These are phyloP conservation scores for Metschnikowia continentalis DNA, from an alignment of 805 yeast species.

Conservation along the genomic window DNA sequence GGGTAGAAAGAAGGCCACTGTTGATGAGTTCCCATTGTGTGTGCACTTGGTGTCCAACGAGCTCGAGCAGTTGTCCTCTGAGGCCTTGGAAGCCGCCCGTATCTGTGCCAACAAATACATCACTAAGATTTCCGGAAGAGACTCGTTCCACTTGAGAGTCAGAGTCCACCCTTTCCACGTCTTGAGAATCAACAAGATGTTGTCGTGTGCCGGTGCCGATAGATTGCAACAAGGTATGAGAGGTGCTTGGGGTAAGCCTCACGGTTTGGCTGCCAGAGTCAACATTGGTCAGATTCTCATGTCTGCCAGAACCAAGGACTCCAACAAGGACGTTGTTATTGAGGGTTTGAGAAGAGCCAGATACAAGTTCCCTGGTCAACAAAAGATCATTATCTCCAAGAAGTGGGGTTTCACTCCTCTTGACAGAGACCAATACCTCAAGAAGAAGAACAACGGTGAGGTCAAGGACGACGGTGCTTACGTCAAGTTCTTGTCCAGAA, in stretches of 20 bases:
- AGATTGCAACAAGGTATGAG: conserved; percentile 99
- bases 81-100: conserved; percentile 99
- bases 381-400: conserved; percentile 97
- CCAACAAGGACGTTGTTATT: conserved; percentile 93
- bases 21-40: conserved; percentile 99
- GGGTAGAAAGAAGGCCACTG: conserved; percentile 99
- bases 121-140: conserved; percentile 97
- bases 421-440: conserved; percentile 94
- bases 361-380: conserved; percentile 99
- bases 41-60: conserved; percentile 99
- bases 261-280: conserved; percentile 99
- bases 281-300: conserved; percentile 96
- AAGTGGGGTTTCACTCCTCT: conserved; percentile 99
- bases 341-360: conserved; percentile 99
- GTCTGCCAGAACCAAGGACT: conserved; percentile 97
- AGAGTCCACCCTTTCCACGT: conserved; percentile 99
- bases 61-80: conserved; percentile 97
- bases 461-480: conserved; percentile 99
- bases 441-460: conserved; percentile 94
- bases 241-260: conserved; percentile 99
- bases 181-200: conserved; percentile 99
- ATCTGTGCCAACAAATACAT: conserved; percentile 99
- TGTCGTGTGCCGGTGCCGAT: conserved; percentile 99
- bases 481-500: conserved; percentile 95
- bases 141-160: conserved; percentile 98